Evolutionary conservation across 441 rosid species (phyloP), one percentile per base, ranked within the genome.

Genomic region (Populus hybrid): DNA sequence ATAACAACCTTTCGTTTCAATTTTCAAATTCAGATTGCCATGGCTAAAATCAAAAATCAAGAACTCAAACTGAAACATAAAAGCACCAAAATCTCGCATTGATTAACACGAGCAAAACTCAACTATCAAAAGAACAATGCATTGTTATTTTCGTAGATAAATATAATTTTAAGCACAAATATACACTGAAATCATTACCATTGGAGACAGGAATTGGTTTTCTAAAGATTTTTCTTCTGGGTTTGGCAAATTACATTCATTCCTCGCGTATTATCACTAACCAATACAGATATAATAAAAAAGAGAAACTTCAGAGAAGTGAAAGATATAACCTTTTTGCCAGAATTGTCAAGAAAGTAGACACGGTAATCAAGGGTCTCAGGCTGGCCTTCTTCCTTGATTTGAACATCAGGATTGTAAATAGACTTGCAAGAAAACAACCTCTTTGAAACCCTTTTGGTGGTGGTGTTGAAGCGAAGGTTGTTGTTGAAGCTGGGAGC

Each of bases 311-410:
- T 32, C 21, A 63, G 26, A 46, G 61, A 7, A 7, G 0, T 9
- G 12, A 61, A 21, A 59, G 6, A 14, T 64, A 14, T 23, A 12
- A 92, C 99, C 98, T 84, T 94, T 83, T 91, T 96, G 64, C 95
- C 97, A 7, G 96, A 88, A 61, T 82, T 75, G 71, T 91, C 90
- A 64, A 82, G 86, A 83, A 94, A 90, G 89, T 92, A 94, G 69
- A 92, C 94, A 8, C 98, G 85, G 84, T 92, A 94, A 75, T 94
- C 98, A n/a, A 96, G 86, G 76, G 97, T 87, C 77, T 91, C 93
- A 18, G 96, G 89, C 78, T 85, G 90, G 36, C 99, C 98, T 80
- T 91, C 98, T 76, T 89, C 92, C 75, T 88, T 84, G 86, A 88
- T 82, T 79, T 84, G 87, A 73, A 90, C 81, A 81, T 86, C 82